Evolutionary conservation across 805 yeast species (phyloP), one percentile per base, ranked within the genome.

Genomic region (Wickerhamiella sorbophila): DNA sequence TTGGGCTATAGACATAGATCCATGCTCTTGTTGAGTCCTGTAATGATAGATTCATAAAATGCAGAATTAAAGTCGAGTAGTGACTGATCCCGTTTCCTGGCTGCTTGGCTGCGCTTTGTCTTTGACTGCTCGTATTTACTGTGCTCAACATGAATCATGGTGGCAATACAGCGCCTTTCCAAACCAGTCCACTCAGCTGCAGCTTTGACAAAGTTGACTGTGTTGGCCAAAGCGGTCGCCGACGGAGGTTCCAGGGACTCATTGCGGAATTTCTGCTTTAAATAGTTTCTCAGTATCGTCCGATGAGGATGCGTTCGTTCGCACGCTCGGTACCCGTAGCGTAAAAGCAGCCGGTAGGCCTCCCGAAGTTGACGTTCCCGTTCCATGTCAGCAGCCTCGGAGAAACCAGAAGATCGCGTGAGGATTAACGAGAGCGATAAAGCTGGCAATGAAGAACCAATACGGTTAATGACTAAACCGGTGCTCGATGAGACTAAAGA

Each of bases 11-110:
- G 16, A 29, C 44, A 38, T 16, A 42, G 19, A 18, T 61, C 21
- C 53, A 61, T 18, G 50, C 56, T 20, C 53, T 61, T 20, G 55
- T 66, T 53, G 16, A 53, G 44, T 10, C 36, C 39, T 2, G 19
- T 42, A 3, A 47, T 36, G 16, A 49, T 33, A 14, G 31, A 31
- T 18, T 40, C 36, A 48, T 49, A 50, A 6, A 31, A 26, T 5
- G 31, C 39, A 16, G 59, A 56, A 19, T 65, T 62, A 40, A 49
- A 60, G 38, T 62, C 57, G 41, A 56, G 62, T 41, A 79, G 79
- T 6, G 60, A 67, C 34, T 67, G 72, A 12, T 59, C 72, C 10
- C 63, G 66, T 32, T 62, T 70, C 4, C 38, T 18, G 3, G 20
- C 12, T 4, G 38, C 31, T 21, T 21, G 29, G 15, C 12, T 9